These are phyloP conservation scores for Lanmaoa pseudosensibilis DNA, from an alignment of 768 basidiomycete species.

Conservation along the genomic window DNA sequence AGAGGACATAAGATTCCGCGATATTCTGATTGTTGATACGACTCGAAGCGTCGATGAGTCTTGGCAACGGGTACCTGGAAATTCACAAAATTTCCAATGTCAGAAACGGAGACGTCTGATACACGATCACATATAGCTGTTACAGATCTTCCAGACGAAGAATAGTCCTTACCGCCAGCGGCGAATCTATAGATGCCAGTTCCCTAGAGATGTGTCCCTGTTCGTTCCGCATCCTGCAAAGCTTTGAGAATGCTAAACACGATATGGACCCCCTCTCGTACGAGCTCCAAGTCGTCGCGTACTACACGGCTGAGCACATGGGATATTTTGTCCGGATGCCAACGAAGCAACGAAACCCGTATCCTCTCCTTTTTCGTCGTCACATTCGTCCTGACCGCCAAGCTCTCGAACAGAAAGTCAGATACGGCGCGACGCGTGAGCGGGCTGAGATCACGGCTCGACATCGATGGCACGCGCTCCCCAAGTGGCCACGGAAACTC, in stretches of 20 bases:
- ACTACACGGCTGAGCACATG: conserved; percentile 42
- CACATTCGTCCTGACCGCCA: conserved; percentile 41
- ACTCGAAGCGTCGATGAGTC: not conserved
- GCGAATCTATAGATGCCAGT: not conserved
- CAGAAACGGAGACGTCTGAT: not conserved
- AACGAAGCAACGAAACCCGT: conserved; percentile 59
- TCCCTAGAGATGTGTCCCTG: conserved; percentile 3
- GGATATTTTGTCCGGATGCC: conserved; percentile 68
- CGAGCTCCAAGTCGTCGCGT: conserved; percentile 44
- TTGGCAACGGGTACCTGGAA: no score
- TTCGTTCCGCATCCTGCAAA: conserved; percentile 36
- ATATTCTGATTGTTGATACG: no score
- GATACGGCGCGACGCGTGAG: conserved; percentile 44
- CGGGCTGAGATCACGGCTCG: conserved; percentile 25
- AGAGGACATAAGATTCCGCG: not conserved
- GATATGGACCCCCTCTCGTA: conserved; percentile 46
- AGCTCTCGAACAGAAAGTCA: conserved; percentile 49
- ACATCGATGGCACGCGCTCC: conserved; percentile 1
- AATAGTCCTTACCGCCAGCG: conserved; percentile 12
- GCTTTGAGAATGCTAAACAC: conserved; percentile 40
- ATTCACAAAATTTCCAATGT: not conserved
- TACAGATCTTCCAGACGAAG: not conserved
- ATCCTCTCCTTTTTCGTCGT: conserved; percentile 53
- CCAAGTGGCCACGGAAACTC: conserved; percentile 67
- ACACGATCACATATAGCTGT: not conserved